phyloP scores from a whole-genome alignment of 345 rosid species.

The Eucalyptus melliodora region DNA sequence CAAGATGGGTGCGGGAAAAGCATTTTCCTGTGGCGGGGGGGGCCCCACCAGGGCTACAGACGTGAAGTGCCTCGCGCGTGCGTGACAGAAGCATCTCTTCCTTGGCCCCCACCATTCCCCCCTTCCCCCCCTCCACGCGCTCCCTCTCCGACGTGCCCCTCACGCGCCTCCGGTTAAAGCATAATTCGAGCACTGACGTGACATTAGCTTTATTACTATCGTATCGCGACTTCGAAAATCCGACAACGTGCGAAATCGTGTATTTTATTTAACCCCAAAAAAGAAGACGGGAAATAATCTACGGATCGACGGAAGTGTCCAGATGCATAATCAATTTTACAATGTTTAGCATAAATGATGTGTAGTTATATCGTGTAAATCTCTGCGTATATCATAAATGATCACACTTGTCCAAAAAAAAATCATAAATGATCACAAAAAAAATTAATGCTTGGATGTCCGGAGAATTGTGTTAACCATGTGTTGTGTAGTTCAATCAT shows the following conservation, averaged over 20 bases:
- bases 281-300: background rate
- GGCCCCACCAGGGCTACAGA: constrained; percentile 25
- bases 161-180: background rate
- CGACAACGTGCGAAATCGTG: background rate
- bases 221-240: too few relatives aligned
- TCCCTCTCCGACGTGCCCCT: background rate
- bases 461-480: too few relatives aligned
- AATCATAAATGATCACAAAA: too few relatives aligned
- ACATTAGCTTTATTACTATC: too few relatives aligned
- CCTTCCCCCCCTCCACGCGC: background rate
- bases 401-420: background rate
- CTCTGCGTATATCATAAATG: background rate
- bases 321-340: too few relatives aligned
- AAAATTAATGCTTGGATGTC: background rate
- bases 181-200: background rate
- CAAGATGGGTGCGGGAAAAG: background rate
- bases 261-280: too few relatives aligned
- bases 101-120: background rate
- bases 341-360: too few relatives aligned
- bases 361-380: background rate
- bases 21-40: background rate
- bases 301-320: background rate
- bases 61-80: constrained; percentile 1
- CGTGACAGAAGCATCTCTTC: constrained; percentile 27
- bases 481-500: background rate